Evolutionary conservation across 768 basidiomycete genomes (phyloP).

Genomic region (Suillus lakei): DNA sequence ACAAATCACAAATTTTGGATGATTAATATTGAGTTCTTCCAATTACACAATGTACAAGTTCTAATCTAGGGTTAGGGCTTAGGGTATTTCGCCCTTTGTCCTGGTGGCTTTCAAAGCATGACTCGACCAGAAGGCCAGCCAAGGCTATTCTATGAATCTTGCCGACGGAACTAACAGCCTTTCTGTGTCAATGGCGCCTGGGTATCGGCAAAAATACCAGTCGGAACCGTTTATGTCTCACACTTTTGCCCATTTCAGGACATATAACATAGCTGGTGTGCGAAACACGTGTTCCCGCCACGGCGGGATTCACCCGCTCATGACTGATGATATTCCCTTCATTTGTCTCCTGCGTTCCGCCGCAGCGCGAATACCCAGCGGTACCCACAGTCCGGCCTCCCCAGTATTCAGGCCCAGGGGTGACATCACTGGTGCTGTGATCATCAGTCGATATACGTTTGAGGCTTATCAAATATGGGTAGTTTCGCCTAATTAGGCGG

Average conservation of each 20-base stretch:
- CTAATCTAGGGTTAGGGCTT: conserved; percentile 36
- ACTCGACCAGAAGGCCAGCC: conserved; percentile 11
- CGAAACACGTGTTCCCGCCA: conserved; percentile 9
- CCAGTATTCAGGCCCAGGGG: too few species aligned
- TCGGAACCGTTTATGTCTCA: conserved; percentile 11
- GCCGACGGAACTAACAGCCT: not conserved
- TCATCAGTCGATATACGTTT: too few species aligned
- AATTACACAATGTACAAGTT: conserved; percentile 1
- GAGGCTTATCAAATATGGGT: not conserved
- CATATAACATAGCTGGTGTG: not conserved
- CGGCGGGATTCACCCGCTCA: conserved; percentile 13
- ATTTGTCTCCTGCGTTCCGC: conserved; percentile 21
- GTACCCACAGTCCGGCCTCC: not conserved
- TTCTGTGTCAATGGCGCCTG: not conserved
- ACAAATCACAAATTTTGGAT: conserved; percentile 1
- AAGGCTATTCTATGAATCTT: conserved; percentile 1
- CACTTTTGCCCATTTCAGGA: conserved; percentile 8
- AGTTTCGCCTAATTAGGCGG: not conserved
- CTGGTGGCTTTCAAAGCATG: conserved; percentile 9
- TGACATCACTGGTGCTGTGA: not conserved
- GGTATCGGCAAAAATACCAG: conserved; percentile 3
- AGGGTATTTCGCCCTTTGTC: conserved; percentile 23
- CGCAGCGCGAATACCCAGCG: not conserved
- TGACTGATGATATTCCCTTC: conserved; percentile 15
- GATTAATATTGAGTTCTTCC: conserved; percentile 4